Evolutionary conservation across 1,284 basidiomycete species (phyloP).

Genomic region (Ustilago hordei): DNA sequence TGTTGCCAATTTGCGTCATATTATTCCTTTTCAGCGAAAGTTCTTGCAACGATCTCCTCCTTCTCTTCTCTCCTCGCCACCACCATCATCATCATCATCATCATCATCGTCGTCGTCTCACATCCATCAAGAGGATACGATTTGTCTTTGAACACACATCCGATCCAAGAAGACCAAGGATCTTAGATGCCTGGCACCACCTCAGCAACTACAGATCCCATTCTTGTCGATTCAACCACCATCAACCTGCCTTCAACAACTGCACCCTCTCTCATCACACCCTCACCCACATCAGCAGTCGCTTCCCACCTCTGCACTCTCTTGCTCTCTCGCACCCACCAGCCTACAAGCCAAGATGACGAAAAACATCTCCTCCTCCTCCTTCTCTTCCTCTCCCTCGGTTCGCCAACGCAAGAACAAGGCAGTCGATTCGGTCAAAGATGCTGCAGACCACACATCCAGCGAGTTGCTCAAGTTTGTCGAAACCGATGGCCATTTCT

Average conservation of each 20-base stretch:
- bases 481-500: conserved; percentile 68
- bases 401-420: conserved; percentile 39
- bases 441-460: background rate
- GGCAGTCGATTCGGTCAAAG: background rate
- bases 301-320: conserved; percentile 29
- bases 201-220: conserved; percentile 50
- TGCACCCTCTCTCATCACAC: conserved; percentile 43
- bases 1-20: background rate
- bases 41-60: background rate
- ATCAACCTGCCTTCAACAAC: conserved; percentile 20
- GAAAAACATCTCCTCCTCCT: conserved; percentile 24
- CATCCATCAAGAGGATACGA: too few species aligned
- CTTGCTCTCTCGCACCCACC: conserved; percentile 38
- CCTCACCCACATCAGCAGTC: conserved; percentile 36
- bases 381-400: background rate
- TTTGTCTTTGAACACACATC: background rate
- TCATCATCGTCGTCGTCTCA: too few species aligned
- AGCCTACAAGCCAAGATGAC: conserved; percentile 54
- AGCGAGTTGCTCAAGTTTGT: conserved; percentile 62
- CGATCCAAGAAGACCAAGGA: background rate
- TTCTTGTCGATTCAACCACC: conserved; percentile 42
- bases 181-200: conserved; percentile 51
- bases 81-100: conserved; percentile 4
- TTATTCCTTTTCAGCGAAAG: background rate
- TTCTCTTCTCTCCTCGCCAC: background rate